Evolutionary conservation across 768 basidiomycete species (phyloP).

Genomic region (Lentinula raphanica): DNA sequence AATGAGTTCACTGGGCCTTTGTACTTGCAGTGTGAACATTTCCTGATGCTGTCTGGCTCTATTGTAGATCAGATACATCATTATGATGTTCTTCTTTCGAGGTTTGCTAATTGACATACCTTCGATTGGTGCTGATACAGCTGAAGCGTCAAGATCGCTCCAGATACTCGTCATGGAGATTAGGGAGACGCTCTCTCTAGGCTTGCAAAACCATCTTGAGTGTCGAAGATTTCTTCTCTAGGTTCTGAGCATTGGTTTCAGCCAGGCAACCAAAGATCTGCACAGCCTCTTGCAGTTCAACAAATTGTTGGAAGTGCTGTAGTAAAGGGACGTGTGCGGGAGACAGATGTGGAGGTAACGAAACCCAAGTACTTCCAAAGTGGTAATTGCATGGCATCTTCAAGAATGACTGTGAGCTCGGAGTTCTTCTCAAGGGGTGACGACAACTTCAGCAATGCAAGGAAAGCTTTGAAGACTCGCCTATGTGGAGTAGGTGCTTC

Average conservation of each 20-base stretch:
- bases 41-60: too few relatives aligned
- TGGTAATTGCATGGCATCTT: slow-evolving; percentile 95
- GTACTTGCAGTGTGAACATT: too few relatives aligned
- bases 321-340: slow-evolving; percentile 91
- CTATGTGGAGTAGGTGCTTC: slow-evolving; percentile 93
- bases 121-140: too few relatives aligned
- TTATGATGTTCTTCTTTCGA: too few relatives aligned
- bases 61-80: too few relatives aligned
- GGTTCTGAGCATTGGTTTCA: slow-evolving; percentile 77
- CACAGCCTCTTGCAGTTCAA: slow-evolving; percentile 93
- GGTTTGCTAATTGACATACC: slow-evolving; percentile 96
- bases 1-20: too few relatives aligned
- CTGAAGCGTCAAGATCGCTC: slow-evolving; percentile 98
- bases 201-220: slow-evolving; percentile 94
- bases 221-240: slow-evolving; percentile 93
- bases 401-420: slow-evolving; percentile 83
- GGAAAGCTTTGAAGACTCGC: slow-evolving; percentile 94
- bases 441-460: slow-evolving; percentile 82
- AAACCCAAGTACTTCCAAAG: slow-evolving; percentile 96
- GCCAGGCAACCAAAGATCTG: slow-evolving; percentile 90
- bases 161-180: slow-evolving; percentile 95
- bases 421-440: slow-evolving; percentile 70
- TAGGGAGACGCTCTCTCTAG: slow-evolving; percentile 95
- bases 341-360: slow-evolving; percentile 79
- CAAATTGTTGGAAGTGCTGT: slow-evolving; percentile 98